Base-by-base conservation (phyloP, 202 grass and related monocot species). In the Carex arenaria region DNA sequence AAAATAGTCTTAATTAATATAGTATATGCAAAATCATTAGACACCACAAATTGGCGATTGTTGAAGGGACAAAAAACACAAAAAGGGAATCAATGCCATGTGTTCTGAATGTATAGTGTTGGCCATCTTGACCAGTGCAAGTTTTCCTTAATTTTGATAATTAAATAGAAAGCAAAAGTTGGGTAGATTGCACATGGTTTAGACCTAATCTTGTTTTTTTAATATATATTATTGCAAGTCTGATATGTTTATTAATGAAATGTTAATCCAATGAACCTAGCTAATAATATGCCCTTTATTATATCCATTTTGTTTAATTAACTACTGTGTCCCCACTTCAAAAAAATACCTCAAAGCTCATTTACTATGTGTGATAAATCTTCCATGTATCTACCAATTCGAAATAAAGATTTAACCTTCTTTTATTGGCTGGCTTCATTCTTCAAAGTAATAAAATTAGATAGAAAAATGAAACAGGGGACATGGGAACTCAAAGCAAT, bases 161-260 rank as follows among this genome's bases (percentile, higher is more conserved):
- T 82, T 55, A 82, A 67, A 70, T 18, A 36, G 60, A 40, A 52
- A 52, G 7, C 63, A 82, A 68, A 68, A 53, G 10, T 67, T 59
- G 47, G 65, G 64, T 82, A 82, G 19, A 36, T 56, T 56, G 80
- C 80, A 82, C 80, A 82, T 82, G 80, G 43, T 82, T 72, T 57
- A 10, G 3, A 82, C 80, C 80, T 70, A 82, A 82, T 67, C 64
- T 54, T 69, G 28, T 82, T 70, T 57, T 67, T 26, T 34, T 45
- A 22, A 59, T 26, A 70, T 69, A 47, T 82, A 70, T 82, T 70
- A 67, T 59, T 82, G 80, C 40, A 68, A 53, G 26, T 19, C 70
- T 5, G 4, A 55, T 30, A 32, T 82, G 30, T 70, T 70, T 82
- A 40, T 55, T 82, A 40, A 81, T 52, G 15, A 80, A 80, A n/a